Conservation (phyloP, 1,284 basidiomycete species). For the Melanopsichium pennsylvanicum region DNA sequence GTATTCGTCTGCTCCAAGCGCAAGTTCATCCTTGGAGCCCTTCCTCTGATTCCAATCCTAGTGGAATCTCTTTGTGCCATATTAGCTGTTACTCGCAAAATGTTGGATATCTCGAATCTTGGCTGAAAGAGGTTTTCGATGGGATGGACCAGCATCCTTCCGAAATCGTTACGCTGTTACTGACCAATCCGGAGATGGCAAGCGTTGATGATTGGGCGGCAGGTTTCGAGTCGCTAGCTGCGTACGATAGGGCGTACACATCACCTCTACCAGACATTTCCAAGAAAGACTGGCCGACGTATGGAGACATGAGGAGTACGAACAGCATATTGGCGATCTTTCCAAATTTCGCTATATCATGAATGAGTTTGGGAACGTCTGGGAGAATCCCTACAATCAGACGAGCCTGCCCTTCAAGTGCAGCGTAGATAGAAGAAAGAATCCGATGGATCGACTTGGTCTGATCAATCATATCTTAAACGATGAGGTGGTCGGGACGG, state of each 20-base stretch:
- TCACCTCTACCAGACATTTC: constrained; percentile 65
- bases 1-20: constrained; percentile 14
- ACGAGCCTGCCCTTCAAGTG: constrained; percentile 80
- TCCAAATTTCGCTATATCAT: constrained; percentile 80
- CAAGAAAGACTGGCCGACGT: constrained; percentile 79
- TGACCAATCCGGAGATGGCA: constrained; percentile 49
- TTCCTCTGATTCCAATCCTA: constrained; percentile 2
- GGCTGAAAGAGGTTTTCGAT: constrained; percentile 78
- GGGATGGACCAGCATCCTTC: constrained; percentile 86
- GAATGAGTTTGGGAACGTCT: constrained; percentile 89
- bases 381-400: constrained; percentile 87
- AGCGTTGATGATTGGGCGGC: constrained; percentile 28
- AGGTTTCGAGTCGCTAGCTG: constrained; percentile 76
- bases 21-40: constrained; percentile 8
- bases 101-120: constrained; percentile 70
- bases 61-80: constrained; percentile 13
- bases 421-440: constrained; percentile 73
- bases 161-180: constrained; percentile 71
- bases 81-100: constrained; percentile 44
- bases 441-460: constrained; percentile 68
- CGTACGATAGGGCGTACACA: constrained; percentile 76
- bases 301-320: constrained; percentile 78
- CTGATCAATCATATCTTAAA: constrained; percentile 72
- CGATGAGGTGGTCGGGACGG: constrained; percentile 68
- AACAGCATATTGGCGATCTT: constrained; percentile 82